Evolutionary conservation across 495 filamentous ascomycete species (phyloP).

Genomic region (Trypethelium eluteriae): DNA sequence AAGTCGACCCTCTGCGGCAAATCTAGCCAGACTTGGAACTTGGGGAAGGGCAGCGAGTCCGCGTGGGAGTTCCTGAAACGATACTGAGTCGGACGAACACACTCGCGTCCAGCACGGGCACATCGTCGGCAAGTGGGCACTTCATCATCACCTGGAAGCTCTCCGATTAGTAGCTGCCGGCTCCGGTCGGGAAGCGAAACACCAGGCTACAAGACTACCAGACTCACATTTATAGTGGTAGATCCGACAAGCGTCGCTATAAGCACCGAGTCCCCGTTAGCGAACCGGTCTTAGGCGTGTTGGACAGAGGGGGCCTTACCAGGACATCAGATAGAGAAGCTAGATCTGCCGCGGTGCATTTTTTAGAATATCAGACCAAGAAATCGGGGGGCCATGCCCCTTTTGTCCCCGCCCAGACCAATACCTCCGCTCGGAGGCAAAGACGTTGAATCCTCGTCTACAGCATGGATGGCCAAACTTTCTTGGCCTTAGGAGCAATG

Average conservation of each 20-base stretch:
- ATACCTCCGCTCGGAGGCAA: not conserved
- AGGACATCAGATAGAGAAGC: constrained; percentile 6
- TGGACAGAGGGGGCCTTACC: not conserved
- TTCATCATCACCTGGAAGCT: not conserved
- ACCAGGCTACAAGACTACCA: too few relatives aligned
- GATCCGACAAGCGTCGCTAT: constrained; percentile 8
- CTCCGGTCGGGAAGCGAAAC: not conserved
- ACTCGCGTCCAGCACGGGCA: not conserved
- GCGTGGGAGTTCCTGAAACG: constrained; percentile 4
- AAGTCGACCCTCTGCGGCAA: not conserved
- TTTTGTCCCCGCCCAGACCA: constrained; percentile 11
- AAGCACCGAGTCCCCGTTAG: not conserved
- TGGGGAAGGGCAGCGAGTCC: not conserved
- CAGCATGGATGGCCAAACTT: constrained; percentile 4
- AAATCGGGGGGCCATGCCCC: constrained; percentile 10
- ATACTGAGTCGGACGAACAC: constrained; percentile 4
- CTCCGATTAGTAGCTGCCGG: not conserved
- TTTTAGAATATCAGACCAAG: not conserved
- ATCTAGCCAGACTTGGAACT: constrained; percentile 7
- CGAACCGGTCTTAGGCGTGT: not conserved
- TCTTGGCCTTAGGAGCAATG: constrained; percentile 11
- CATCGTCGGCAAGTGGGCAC: not conserved
- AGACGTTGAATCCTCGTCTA: not conserved
- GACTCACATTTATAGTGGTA: constrained; percentile 13
- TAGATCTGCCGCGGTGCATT: not conserved